Evolutionary conservation across 768 basidiomycete genomes (phyloP), one percentile per base, ranked within the genome.

Genomic region (Mycena polygramma): DNA sequence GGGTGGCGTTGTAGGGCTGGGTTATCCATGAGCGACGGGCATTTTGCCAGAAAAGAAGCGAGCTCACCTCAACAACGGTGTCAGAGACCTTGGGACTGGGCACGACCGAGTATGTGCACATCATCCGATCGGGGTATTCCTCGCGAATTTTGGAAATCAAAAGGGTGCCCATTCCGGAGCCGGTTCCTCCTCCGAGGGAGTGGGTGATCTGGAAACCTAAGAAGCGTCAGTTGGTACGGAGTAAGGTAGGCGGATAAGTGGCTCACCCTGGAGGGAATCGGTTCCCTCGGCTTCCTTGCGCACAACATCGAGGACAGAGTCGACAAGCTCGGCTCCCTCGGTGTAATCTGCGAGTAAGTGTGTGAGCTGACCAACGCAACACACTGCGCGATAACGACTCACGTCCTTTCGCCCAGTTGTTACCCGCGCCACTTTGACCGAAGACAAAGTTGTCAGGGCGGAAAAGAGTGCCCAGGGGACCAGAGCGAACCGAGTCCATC

Each of bases 381-480:
- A n/a, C n/a, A n/a, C n/a, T n/a, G n/a, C n/a, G n/a, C n/a, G n/a
- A n/a, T n/a, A n/a, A n/a, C n/a, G n/a, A n/a, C n/a, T 89, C 79
- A 96, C 93, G 94, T 88, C 97, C 97, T 92, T 99, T 99, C 26
- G 98, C 97, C 98, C 98, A 99, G 87, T 99, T 99, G 91, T 99
- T 98, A 79, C 97, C 97, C 76, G 96, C 97, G 84, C 96, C 96
- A 82, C 91, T 96, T 84, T 99, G 97, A 65, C 96, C 97, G 74
- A 97, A 98, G 77, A 98, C 96, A 79, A 97, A 97, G 89, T 98
- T 98, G 85, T 98, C 97, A 45, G 97, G 97, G 77, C 95, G 92
- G 94, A 98, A 98, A 73, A 99, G 91, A 73, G 85, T 84, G 78
- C 97, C 96, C 63, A 97, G 89, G 75, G 95, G 94, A 60, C 95